Evolutionary conservation across 164 flowering plant species (phyloP), one percentile per base, ranked within the genome.

Genomic region (Annona squamosa): DNA sequence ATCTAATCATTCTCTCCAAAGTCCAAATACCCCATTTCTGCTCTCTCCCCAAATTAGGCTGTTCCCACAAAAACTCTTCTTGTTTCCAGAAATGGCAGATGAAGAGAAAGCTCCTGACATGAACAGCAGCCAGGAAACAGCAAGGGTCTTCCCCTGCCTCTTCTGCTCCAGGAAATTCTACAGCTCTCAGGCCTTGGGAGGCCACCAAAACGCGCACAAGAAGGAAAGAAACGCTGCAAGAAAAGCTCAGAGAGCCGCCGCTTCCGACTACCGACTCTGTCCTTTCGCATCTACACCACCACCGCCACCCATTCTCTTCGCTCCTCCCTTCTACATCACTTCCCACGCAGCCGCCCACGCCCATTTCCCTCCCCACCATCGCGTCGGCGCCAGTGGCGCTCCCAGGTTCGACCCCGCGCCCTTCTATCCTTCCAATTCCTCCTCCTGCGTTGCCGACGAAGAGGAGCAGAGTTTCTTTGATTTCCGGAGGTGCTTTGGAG

Each of bases 161-260:
- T 91, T 90, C 77, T 93, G 98, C 71, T 79, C 93, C 73, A 85
- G 97, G 75, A 90, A 88, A 82, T 93, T 93, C 52, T 85, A 88
- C 84, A 93, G 97, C 62, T 93, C 98, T 48, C 98, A 93, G 81
- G 98, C 98, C 1, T 77, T 93, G 57, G 98, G 98, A 19, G 98
- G 98, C 12, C 98, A 93, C 71, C 98, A 93, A 71, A 93, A 93
- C 71, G 98, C 98, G 2, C 98, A 93, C 84, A 91, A 90, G 82
- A 93, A 90, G 74, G 98, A 93, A 63, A 87, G 98, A 74, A 83
- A 76, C 0, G 92, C 92, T 0, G 91, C 94, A 7, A 85, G 92
- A 63, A 93, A 87, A 73, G 91, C 86, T 46, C 91, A 89, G 71
- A 83, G 92, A 46, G 86, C 74, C 13, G 56, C 48, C 4, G 62